These are phyloP conservation scores for Rossbeevera mucosa DNA, from an alignment of 768 basidiomycete species.

Conservation along the genomic window DNA sequence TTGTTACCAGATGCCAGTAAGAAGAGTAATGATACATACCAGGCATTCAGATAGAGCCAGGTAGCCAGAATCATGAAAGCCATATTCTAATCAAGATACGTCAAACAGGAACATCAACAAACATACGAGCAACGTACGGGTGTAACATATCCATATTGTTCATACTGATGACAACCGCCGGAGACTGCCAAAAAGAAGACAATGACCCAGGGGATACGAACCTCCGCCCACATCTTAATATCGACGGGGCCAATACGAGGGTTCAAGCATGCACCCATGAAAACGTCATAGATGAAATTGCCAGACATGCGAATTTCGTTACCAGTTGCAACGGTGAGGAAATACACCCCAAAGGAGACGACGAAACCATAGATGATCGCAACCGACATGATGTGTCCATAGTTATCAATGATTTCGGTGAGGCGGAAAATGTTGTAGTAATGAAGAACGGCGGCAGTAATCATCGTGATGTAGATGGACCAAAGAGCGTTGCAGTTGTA, in stretches of 20 bases:
- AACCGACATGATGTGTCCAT: constrained; percentile 93
- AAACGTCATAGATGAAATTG: constrained; percentile 89
- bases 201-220: constrained; percentile 95
- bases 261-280: constrained; percentile 95
- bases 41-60: constrained; percentile 95
- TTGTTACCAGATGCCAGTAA: neutral
- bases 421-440: constrained; percentile 81
- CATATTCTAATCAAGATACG: constrained; percentile 65
- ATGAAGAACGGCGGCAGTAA: constrained; percentile 72
- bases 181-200: constrained; percentile 91
- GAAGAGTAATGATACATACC: constrained; percentile 39
- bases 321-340: constrained; percentile 69
- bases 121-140: constrained; percentile 50
- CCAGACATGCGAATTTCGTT: constrained; percentile 92
- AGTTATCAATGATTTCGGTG: constrained; percentile 93
- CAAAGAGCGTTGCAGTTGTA: constrained; percentile 96
- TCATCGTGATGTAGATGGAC: constrained; percentile 79
- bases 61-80: constrained; percentile 94
- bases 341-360: constrained; percentile 77
- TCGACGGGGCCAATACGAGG: constrained; percentile 89
- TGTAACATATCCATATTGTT: constrained; percentile 85
- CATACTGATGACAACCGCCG: constrained; percentile 94
- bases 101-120: neutral
- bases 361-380: constrained; percentile 88
- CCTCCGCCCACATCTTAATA: constrained; percentile 98